These are phyloP conservation scores for Stylosanthes scabra DNA, from an alignment of 331 rosid species.

Conservation along the genomic window DNA sequence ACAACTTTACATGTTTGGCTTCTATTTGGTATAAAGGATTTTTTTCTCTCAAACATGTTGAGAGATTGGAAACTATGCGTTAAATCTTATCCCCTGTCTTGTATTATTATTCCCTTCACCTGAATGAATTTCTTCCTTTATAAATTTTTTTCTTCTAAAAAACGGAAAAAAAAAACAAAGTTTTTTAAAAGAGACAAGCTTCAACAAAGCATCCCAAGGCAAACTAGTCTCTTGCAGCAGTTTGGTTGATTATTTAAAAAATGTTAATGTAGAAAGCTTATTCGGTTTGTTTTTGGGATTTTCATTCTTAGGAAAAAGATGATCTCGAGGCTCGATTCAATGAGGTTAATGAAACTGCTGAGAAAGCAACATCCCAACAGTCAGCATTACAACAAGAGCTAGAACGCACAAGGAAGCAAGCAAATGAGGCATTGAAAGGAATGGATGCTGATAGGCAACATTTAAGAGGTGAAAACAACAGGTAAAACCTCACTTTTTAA, in stretches of 20 bases:
- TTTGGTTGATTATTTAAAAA: conserved; percentile 27
- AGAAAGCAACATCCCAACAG: conserved; percentile 80
- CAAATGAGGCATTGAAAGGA: conserved; percentile 93
- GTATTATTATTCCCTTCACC: too few relatives aligned
- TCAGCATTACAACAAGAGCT: conserved; percentile 84
- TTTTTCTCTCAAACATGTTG: too few relatives aligned
- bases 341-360: conserved; percentile 77
- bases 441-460: conserved; percentile 97
- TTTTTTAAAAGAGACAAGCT: background rate
- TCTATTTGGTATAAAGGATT: too few relatives aligned
- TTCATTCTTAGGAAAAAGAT: conserved; percentile 84
- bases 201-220: conserved; percentile 25
- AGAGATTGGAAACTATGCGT: too few relatives aligned
- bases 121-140: too few relatives aligned
- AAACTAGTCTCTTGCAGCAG: background rate
- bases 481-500: conserved; percentile 57
- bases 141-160: too few relatives aligned
- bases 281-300: conserved; percentile 38
- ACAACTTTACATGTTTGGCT: too few relatives aligned
- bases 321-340: conserved; percentile 76
- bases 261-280: conserved; percentile 36
- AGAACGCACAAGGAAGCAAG: conserved; percentile 96
- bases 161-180: too few relatives aligned
- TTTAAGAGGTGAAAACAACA: conserved; percentile 92
- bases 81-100: too few relatives aligned